A percentile compares a stretch with the other conserved stretches of the same genome.
Evolutionary conservation across 164 flowering plant species (phyloP).

Genomic region (grape (Vitis vinifera)): DNA sequence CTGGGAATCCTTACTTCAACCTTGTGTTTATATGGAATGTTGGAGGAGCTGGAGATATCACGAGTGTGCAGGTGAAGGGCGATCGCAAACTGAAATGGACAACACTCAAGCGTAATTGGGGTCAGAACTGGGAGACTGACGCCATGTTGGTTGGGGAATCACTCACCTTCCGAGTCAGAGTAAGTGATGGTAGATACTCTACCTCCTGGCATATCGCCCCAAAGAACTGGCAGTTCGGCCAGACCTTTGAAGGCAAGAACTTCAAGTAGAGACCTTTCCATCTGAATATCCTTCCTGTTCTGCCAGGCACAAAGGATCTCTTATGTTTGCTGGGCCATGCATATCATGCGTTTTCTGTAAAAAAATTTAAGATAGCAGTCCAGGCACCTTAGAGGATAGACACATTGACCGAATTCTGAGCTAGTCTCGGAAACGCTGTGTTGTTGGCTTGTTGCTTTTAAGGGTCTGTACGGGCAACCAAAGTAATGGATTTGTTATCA

Average conservation of each 20-base stretch:
- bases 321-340: too few relatives aligned
- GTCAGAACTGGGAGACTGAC: conserved; percentile 53
- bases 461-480: too few relatives aligned
- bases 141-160: conserved; percentile 40
- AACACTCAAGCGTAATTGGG: conserved; percentile 54
- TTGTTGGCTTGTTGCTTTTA: too few relatives aligned
- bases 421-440: too few relatives aligned
- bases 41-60: conserved; percentile 76
- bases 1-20: conserved; percentile 51
- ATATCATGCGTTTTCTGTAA: too few relatives aligned
- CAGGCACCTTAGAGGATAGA: too few relatives aligned
- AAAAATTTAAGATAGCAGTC: too few relatives aligned
- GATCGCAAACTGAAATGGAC: conserved; percentile 42
- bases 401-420: too few relatives aligned
- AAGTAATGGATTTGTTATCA: too few relatives aligned
- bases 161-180: conserved; percentile 50
- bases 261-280: conserved; percentile 23
- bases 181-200: conserved; percentile 53
- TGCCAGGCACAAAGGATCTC: too few relatives aligned
- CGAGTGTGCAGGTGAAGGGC: conserved; percentile 50
- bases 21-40: conserved; percentile 63
- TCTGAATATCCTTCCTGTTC: too few relatives aligned
- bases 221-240: conserved; percentile 64
- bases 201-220: conserved; percentile 63
- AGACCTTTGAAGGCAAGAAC: conserved; percentile 70